A percentile compares a stretch with the other conserved stretches of the same genome.
Conservation (phyloP, 371 early-diverging fungal genomes). For the Lichtheimia hyalospora region DNA sequence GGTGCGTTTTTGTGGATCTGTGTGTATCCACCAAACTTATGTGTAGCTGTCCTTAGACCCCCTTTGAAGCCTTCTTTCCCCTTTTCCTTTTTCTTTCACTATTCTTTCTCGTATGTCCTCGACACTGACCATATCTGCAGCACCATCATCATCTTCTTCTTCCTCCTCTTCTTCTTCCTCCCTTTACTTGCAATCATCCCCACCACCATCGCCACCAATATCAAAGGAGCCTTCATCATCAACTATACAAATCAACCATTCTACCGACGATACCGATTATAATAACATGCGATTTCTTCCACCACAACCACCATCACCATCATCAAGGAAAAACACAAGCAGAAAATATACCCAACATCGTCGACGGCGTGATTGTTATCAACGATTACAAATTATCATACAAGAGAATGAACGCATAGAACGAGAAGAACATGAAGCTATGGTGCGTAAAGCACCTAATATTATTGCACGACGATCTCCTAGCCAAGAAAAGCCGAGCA, state of each 20-base stretch:
- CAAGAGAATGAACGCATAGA: conserved; percentile 36
- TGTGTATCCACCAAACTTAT: too few relatives aligned
- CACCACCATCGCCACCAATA: too few relatives aligned
- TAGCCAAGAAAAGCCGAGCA: conserved; percentile 15
- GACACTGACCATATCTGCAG: too few relatives aligned
- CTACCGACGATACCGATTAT: background rate
- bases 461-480: conserved; percentile 11
- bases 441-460: conserved; percentile 26
- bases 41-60: too few relatives aligned
- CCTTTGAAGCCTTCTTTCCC: background rate
- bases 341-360: conserved; percentile 20
- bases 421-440: conserved; percentile 29
- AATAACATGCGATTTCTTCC: background rate
- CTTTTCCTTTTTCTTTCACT: conserved; percentile 3
- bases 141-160: background rate
- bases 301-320: background rate
- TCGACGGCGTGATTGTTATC: conserved; percentile 37
- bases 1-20: too few relatives aligned
- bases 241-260: background rate
- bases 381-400: conserved; percentile 35
- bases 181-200: too few relatives aligned
- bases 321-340: background rate
- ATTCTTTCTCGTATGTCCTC: background rate
- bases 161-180: background rate
- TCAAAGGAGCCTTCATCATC: too few relatives aligned